Percentiles rank a stretch among this genome's conserved stretches.
Evolutionary conservation across 2,329 filamentous ascomycete species (phyloP).

Genomic region (Volutella citrinella): DNA sequence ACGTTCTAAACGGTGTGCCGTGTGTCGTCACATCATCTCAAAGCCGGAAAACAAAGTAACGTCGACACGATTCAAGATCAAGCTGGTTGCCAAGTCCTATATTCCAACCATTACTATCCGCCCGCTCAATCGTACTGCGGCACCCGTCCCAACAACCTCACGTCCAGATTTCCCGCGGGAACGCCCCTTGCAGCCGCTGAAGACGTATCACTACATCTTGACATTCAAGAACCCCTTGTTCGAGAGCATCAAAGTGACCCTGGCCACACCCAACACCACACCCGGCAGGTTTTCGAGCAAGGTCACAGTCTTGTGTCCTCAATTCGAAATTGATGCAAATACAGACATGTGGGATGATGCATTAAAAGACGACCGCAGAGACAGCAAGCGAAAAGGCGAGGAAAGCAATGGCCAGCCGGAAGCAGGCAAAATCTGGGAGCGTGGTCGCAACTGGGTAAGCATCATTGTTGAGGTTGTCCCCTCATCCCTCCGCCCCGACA

Average conservation of each 20-base stretch:
- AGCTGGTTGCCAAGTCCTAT: slow-evolving; percentile 81
- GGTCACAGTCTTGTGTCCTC: slow-evolving; percentile 89
- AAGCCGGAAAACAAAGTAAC: slow-evolving; percentile 90
- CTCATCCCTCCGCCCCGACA: slow-evolving; percentile 45
- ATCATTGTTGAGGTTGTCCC: slow-evolving; percentile 89
- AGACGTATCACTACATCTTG: slow-evolving; percentile 74
- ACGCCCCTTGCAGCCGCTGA: slow-evolving; percentile 50
- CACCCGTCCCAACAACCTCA: slow-evolving; percentile 32
- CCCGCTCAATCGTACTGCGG: slow-evolving; percentile 47
- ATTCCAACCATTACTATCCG: slow-evolving; percentile 79
- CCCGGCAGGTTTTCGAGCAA: slow-evolving; percentile 73
- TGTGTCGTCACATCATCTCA: slow-evolving; percentile 91
- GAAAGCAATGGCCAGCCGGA: slow-evolving; percentile 58
- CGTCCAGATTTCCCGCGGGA: slow-evolving; percentile 30
- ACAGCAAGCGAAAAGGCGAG: slow-evolving; percentile 39
- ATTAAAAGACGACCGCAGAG: slow-evolving; percentile 53
- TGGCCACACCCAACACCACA: slow-evolving; percentile 79
- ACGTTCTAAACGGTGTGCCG: slow-evolving; percentile 86
- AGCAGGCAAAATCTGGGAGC: slow-evolving; percentile 94
- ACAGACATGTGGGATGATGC: slow-evolving; percentile 88
- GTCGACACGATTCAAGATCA: slow-evolving; percentile 88
- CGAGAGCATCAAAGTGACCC: slow-evolving; percentile 80
- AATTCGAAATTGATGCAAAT: slow-evolving; percentile 92
- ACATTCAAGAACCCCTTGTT: slow-evolving; percentile 94
- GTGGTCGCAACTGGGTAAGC: slow-evolving; percentile 89